Evolutionary conservation across 352 stramenopile genomes (phyloP).

Genomic region (Globisporangium sylvaticum): DNA sequence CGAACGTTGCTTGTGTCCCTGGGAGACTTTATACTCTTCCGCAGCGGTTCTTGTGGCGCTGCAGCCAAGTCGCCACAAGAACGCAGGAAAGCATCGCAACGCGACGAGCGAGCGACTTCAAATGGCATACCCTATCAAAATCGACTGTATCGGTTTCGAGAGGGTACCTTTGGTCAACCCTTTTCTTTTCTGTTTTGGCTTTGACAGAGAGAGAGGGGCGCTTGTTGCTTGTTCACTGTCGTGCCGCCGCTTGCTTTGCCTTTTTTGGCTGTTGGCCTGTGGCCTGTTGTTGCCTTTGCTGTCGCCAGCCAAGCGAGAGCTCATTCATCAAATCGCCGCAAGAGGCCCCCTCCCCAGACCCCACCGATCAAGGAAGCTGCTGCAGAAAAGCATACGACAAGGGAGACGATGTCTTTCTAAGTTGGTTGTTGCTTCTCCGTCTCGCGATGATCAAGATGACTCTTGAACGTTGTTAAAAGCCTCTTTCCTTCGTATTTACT

Average conservation of each 20-base stretch:
- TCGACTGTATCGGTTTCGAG: not conserved
- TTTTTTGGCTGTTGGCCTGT: not conserved
- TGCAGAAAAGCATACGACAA: conserved; percentile 72
- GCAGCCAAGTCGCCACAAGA: not conserved
- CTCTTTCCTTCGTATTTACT: conserved; percentile 57
- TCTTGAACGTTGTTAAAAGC: conserved; percentile 64
- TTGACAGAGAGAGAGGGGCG: not conserved
- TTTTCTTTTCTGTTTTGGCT: too few species aligned
- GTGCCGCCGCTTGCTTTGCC: not conserved
- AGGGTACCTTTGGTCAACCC: too few species aligned
- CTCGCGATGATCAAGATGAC: conserved; percentile 69
- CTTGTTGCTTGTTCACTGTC: not conserved
- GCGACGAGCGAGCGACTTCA: too few species aligned
- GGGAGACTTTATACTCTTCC: conserved; percentile 13
- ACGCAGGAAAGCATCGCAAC: not conserved
- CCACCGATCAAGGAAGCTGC: conserved; percentile 57
- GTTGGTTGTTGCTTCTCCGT: conserved; percentile 62
- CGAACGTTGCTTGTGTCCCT: not conserved
- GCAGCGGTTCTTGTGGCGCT: conserved; percentile 18
- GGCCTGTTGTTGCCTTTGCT: not conserved
- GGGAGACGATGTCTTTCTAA: conserved; percentile 89
- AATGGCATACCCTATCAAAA: not conserved
- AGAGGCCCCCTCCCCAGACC: conserved; percentile 50
- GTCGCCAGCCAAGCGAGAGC: not conserved
- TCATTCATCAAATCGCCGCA: conserved; percentile 74